Percentiles rank a stretch among this genome's conserved stretches.
Conservation (phyloP, 2,329 filamentous ascomycete species). For the Talaromyces atroroseus region DNA sequence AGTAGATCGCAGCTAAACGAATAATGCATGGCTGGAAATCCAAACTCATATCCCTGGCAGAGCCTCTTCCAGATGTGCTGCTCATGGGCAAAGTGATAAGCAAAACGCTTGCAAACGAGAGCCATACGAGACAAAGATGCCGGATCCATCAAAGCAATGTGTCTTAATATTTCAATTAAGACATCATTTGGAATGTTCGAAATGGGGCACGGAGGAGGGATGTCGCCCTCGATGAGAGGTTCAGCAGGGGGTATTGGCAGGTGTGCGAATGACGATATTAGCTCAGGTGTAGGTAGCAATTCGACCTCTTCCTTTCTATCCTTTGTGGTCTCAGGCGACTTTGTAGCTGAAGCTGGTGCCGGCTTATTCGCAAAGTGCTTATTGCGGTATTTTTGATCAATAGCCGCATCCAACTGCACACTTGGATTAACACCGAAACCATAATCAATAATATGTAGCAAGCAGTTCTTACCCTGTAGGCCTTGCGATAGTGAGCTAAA, state of each 20-base stretch:
- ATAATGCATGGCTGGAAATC: conserved; percentile 80
- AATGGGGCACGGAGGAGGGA: conserved; percentile 73
- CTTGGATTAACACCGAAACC: conserved; percentile 18
- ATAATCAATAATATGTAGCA: neutral
- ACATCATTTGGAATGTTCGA: conserved; percentile 76
- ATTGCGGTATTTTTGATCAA: conserved; percentile 81
- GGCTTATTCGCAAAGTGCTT: conserved; percentile 77
- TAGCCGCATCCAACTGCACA: conserved; percentile 69
- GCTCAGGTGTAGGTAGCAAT: conserved; percentile 54
- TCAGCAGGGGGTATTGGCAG: conserved; percentile 63
- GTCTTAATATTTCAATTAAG: conserved; percentile 68
- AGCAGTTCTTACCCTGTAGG: conserved; percentile 64
- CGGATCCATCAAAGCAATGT: conserved; percentile 70
- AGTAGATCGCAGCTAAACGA: conserved; percentile 60
- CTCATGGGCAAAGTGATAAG: conserved; percentile 78
- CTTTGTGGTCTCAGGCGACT: conserved; percentile 53
- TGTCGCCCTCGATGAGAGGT: conserved; percentile 65
- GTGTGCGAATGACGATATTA: conserved; percentile 69
- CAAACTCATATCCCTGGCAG: conserved; percentile 64
- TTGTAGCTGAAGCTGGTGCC: conserved; percentile 32
- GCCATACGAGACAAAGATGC: conserved; percentile 70
- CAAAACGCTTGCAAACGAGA: conserved; percentile 79
- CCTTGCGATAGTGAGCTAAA: conserved; percentile 78
- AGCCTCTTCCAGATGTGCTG: conserved; percentile 80
- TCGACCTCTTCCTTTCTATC: conserved; percentile 32